phyloP scores from a whole-genome alignment of 2,329 filamentous ascomycete genomes.

The Neonectria magnoliae region DNA sequence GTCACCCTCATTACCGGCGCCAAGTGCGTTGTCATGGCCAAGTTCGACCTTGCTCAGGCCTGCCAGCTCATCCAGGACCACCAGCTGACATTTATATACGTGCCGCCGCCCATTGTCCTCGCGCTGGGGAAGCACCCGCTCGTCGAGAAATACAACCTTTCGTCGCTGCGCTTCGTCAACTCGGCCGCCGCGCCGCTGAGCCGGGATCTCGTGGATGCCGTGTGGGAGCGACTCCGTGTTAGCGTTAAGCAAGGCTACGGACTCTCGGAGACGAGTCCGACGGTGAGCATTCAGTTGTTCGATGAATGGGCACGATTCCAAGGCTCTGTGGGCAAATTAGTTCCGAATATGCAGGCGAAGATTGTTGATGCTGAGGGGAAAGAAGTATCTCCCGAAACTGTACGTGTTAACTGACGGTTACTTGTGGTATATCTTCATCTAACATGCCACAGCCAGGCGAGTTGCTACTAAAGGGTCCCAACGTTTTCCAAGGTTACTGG shows the following conservation, averaged over 20 bases:
- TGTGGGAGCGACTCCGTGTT: slow-evolving; percentile 78
- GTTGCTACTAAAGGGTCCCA: slow-evolving; percentile 81
- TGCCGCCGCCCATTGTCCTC: slow-evolving; percentile 86
- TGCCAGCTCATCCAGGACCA: slow-evolving; percentile 81
- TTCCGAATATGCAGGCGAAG: slow-evolving; percentile 83
- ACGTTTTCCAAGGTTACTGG: slow-evolving; percentile 81
- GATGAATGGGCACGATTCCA: slow-evolving; percentile 80
- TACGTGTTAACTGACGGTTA: slow-evolving; percentile 24
- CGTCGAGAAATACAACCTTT: slow-evolving; percentile 83
- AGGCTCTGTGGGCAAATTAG: slow-evolving; percentile 80
- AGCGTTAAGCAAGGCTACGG: slow-evolving; percentile 95
- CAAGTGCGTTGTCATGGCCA: slow-evolving; percentile 74
- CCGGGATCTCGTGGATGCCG: slow-evolving; percentile 78
- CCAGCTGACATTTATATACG: slow-evolving; percentile 79
- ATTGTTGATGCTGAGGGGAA: slow-evolving; percentile 74
- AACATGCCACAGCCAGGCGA: slow-evolving; percentile 62
- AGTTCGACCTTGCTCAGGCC: slow-evolving; percentile 84
- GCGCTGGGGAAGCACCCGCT: slow-evolving; percentile 81
- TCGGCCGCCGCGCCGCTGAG: slow-evolving; percentile 89
- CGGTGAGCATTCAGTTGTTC: slow-evolving; percentile 78
- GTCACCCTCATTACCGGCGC: slow-evolving; percentile 66
- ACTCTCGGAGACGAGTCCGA: slow-evolving; percentile 85
- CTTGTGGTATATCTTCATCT: not conserved
- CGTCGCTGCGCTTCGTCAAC: slow-evolving; percentile 82
- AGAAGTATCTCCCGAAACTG: slow-evolving; percentile 65